These are phyloP conservation scores for Crithidia fasciculata DNA, from an alignment of 208 protist species.

Conservation along the genomic window DNA sequence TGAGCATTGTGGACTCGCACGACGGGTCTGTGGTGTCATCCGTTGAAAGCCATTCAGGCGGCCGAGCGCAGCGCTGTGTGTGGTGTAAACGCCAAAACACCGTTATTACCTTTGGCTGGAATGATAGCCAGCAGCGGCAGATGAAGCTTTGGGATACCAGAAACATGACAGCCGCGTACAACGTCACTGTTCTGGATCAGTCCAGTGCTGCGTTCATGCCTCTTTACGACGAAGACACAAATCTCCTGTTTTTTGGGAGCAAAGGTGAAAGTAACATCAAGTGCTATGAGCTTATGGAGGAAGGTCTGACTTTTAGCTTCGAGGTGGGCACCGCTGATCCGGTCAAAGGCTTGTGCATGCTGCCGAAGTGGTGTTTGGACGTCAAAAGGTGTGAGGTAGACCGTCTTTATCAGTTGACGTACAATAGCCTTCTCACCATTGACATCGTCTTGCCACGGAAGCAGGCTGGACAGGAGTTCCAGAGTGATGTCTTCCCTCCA, in stretches of 20 bases:
- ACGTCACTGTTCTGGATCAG: constrained; percentile 83
- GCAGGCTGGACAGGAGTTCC: constrained; percentile 61
- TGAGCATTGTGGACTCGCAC: constrained; percentile 92
- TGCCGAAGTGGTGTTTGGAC: constrained; percentile 92
- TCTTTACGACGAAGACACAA: constrained; percentile 95
- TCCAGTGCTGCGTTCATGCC: constrained; percentile 93
- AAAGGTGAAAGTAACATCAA: constrained; percentile 96
- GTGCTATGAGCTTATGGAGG: constrained; percentile 94
- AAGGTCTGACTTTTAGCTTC: constrained; percentile 69
- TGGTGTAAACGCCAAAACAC: constrained; percentile 87
- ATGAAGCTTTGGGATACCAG: constrained; percentile 93
- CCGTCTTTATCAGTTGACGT: constrained; percentile 89
- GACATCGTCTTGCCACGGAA: constrained; percentile 95
- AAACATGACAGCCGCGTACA: constrained; percentile 45
- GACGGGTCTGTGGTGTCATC: constrained; percentile 44
- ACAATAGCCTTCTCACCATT: constrained; percentile 80
- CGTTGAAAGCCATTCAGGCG: constrained; percentile 73
- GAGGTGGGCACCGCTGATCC: constrained; percentile 74
- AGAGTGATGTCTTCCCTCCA: constrained; percentile 80
- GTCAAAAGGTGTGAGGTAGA: constrained; percentile 86
- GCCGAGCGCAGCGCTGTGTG: constrained; percentile 84
- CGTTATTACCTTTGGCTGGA: constrained; percentile 94
- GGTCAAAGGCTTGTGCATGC: constrained; percentile 85
- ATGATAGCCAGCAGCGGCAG: constrained; percentile 86
- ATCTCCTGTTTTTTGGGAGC: constrained; percentile 94